These are phyloP conservation scores for Puccinia triticina DNA, from an alignment of 1,284 basidiomycete genomes.

Conservation along the genomic window DNA sequence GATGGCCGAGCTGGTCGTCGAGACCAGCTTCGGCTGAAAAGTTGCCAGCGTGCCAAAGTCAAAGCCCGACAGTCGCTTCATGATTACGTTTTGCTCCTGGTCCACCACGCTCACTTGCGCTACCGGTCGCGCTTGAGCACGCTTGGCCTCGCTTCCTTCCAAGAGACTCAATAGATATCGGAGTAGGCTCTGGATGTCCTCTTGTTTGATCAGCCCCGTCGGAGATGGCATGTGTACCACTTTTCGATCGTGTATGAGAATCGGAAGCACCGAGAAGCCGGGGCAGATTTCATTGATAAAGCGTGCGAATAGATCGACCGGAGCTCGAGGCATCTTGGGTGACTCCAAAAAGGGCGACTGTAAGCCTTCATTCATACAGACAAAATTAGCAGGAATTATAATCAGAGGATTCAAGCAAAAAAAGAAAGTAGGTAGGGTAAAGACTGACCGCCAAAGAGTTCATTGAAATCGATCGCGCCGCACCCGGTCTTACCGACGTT, in stretches of 20 bases:
- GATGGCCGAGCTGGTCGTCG: not conserved
- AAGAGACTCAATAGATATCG: constrained; percentile 48
- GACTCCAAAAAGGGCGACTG: constrained; percentile 30
- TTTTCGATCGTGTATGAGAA: constrained; percentile 29
- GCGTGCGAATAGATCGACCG: constrained; percentile 5
- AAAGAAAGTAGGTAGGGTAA: not conserved
- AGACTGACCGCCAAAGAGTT: constrained; percentile 45
- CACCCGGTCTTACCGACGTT: constrained; percentile 47
- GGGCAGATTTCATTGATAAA: constrained; percentile 37
- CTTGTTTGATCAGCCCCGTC: constrained; percentile 8
- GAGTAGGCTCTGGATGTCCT: constrained; percentile 38
- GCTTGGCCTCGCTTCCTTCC: constrained; percentile 37
- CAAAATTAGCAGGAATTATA: not conserved
- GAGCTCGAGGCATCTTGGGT: constrained; percentile 14
- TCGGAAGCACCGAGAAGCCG: constrained; percentile 19
- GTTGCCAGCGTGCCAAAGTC: constrained; percentile 13
- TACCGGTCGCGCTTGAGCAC: not conserved
- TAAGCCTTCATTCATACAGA: not conserved
- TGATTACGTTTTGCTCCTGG: not conserved
- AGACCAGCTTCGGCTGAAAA: constrained; percentile 13
- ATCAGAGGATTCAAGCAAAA: not conserved
- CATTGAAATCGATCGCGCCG: constrained; percentile 45
- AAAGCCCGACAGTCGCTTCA: constrained; percentile 26
- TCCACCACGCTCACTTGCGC: not conserved
- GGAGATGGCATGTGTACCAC: constrained; percentile 31